A percentile compares a stretch with the other conserved stretches of the same genome.
Evolutionary conservation across 2,329 filamentous ascomycete species (phyloP).

Genomic region (Dendrostoma leiphaemia): DNA sequence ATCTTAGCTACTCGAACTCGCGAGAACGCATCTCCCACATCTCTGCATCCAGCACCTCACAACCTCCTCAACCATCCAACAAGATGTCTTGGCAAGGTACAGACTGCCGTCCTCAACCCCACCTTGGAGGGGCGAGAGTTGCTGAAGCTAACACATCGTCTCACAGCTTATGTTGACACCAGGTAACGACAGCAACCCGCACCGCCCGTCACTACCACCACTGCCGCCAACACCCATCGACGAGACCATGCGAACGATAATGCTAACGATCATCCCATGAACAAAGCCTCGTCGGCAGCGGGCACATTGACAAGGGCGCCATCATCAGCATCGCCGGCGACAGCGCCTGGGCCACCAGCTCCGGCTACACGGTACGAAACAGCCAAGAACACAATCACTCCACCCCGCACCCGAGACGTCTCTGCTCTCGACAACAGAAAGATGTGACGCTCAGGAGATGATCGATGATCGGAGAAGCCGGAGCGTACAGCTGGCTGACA

Average conservation of each 20-base stretch:
- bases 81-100: conserved; percentile 76
- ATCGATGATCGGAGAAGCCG: background rate
- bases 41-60: conserved; percentile 16
- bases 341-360: conserved; percentile 72
- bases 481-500: conserved; percentile 6
- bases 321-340: conserved; percentile 81
- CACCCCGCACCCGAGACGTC: no score
- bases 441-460: background rate
- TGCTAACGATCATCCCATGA: background rate
- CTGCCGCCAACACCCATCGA: background rate
- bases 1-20: background rate
- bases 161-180: conserved; percentile 49
- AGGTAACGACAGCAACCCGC: conserved; percentile 36
- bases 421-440: background rate
- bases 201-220: background rate
- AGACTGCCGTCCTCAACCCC: conserved; percentile 23
- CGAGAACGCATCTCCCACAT: conserved; percentile 2
- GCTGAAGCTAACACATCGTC: conserved; percentile 30
- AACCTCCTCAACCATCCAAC: conserved; percentile 18
- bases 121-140: conserved; percentile 26
- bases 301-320: conserved; percentile 79
- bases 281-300: conserved; percentile 72
- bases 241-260: conserved; percentile 5
- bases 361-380: conserved; percentile 66
- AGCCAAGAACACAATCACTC: conserved; percentile 14